phyloP scores from a whole-genome alignment of 2,329 filamentous ascomycete genomes.

The Hymenoscyphus fraxineus region DNA sequence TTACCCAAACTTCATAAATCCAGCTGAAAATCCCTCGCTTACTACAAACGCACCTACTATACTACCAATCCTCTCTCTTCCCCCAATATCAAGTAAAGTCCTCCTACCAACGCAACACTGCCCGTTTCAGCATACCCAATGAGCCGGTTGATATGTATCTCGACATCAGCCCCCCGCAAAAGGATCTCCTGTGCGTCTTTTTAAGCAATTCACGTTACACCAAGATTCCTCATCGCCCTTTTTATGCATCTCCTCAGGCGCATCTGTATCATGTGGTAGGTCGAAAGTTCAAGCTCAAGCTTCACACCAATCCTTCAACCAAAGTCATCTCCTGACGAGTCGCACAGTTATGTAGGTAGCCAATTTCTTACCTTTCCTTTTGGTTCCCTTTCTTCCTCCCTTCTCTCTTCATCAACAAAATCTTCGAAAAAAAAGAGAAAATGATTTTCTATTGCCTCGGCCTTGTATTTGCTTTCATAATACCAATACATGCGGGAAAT shows the following conservation, averaged over 20 bases:
- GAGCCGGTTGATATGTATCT: not conserved
- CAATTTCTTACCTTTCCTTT: not conserved
- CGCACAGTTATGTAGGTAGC: not conserved
- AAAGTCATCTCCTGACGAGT: not conserved
- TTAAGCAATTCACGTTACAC: not conserved
- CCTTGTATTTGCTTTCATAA: not conserved
- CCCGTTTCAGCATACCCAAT: not conserved
- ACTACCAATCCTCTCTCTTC: too few relatives aligned
- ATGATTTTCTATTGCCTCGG: not conserved
- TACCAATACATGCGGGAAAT: not conserved
- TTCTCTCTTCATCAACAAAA: not conserved
- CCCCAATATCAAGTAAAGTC: not conserved
- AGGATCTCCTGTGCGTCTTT: not conserved
- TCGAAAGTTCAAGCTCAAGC: not conserved
- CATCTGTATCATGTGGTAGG: slow-evolving; percentile 2
- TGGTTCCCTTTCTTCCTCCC: not conserved
- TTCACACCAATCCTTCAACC: not conserved
- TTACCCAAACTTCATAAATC: not conserved
- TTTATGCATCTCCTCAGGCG: not conserved
- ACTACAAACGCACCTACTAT: not conserved
- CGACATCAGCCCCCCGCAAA: not conserved
- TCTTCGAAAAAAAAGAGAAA: not conserved
- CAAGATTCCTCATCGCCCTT: not conserved
- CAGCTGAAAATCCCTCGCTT: not conserved
- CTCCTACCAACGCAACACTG: not conserved